Evolutionary conservation across 768 basidiomycete species (phyloP), one percentile per base, ranked within the genome.

Genomic region (Termitomyces sp.): DNA sequence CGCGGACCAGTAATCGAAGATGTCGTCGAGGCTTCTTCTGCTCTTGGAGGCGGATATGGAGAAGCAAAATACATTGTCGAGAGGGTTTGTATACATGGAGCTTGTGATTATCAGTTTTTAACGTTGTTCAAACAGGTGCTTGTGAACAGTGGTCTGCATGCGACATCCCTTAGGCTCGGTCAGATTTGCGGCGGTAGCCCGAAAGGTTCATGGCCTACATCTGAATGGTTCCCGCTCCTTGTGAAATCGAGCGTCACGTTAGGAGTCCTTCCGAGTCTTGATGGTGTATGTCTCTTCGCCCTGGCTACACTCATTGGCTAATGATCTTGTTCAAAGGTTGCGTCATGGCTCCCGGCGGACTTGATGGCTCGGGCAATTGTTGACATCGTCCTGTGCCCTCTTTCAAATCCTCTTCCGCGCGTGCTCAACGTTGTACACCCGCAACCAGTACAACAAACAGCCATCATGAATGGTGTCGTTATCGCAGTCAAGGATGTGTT

Each of bases 31-130:
- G 27, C 12, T 31, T 41, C 51, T 31, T 53, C 37, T 43, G 51
- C 51, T 21, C 40, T 53, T 23, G 51, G 41, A 38, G 51, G 51
- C 2, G 51, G 51, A 11, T 53, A 53, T 21, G 51, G 51, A 7
- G 51, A 53, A 53, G 51, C 51, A 19, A 53, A 53, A 42, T 53
- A 53, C 27, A 21, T 53, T 10, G 38, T 53, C 11, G 51, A 53
- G 25, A 53, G 40, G 27, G 51, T 53, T 17, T 29, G 44, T n/a
- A 21, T 43, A 25, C 14, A 12, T 68, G 21, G 11, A 38, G 12
- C n/a, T 32, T 31, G 3, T 19, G 9, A 6, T 41, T 9, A 21
- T 21, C 8, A 11, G 3, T 27, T 53, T 29, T 16, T 23, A 25
- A 31, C 25, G 27, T 32, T 31, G 1, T 5, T 19, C 31, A 12